Evolutionary conservation across 73 alveolate genomes (phyloP).

Genomic region (Tetrahymena elliotti): DNA sequence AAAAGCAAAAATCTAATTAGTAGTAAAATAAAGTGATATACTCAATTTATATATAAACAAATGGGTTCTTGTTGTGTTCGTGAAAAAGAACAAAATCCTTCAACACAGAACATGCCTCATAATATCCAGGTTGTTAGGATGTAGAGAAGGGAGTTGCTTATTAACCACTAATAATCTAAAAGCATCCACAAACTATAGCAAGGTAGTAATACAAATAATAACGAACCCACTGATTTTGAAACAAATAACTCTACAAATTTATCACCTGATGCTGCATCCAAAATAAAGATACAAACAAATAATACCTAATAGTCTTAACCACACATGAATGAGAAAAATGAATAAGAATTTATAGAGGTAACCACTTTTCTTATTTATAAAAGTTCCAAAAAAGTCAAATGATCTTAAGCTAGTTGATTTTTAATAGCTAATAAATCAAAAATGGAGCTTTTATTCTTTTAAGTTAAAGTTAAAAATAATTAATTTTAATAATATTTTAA

Average conservation of each 20-base stretch:
- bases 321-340: not conserved
- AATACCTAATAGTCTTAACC: not conserved
- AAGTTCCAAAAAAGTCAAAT: no score
- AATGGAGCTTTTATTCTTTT: not conserved
- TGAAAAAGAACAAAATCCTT: not conserved
- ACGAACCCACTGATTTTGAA: not conserved
- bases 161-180: not conserved
- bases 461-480: no score
- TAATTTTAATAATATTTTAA: not conserved
- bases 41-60: not conserved
- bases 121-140: not conserved
- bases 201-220: not conserved
- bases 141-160: not conserved
- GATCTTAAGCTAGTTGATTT: not conserved
- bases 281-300: not conserved
- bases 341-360: not conserved
- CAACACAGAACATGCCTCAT: not conserved
- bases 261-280: not conserved
- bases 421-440: no score
- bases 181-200: not conserved
- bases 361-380: no score
- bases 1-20: not conserved
- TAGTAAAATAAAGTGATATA: not conserved
- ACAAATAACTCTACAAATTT: not conserved
- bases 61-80: not conserved